Conservation (phyloP, 2,329 filamentous ascomycete species). For the Aquanectria penicillioides region DNA sequence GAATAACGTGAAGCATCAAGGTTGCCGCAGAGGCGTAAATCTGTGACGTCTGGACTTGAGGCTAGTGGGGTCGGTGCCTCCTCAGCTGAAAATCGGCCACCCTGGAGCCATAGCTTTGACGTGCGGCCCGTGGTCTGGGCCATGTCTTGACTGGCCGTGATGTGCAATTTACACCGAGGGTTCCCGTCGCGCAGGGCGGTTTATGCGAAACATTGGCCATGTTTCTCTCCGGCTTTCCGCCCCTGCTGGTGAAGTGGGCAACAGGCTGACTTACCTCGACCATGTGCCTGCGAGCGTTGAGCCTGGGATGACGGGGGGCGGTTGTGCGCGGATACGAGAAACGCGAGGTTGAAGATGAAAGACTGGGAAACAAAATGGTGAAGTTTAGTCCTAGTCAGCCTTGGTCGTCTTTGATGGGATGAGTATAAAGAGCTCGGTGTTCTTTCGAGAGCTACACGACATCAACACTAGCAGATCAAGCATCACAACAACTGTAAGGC, state of each 20-base stretch:
- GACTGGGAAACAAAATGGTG: not conserved
- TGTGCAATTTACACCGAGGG: not conserved
- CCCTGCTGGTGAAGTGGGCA: not conserved
- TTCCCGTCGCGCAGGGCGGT: conserved; percentile 14
- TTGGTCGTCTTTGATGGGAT: too few relatives aligned
- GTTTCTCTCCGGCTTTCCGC: not conserved
- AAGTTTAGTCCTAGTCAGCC: too few relatives aligned
- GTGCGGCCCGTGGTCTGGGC: not conserved
- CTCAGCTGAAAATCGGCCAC: conserved; percentile 26
- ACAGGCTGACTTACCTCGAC: not conserved
- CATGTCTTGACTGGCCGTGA: not conserved
- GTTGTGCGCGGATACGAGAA: not conserved
- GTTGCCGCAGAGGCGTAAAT: conserved; percentile 11
- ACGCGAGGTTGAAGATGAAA: not conserved
- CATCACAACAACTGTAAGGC: not conserved
- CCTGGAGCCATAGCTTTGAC: not conserved
- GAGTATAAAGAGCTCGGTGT: too few relatives aligned
- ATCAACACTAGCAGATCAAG: not conserved
- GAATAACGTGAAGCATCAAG: conserved; percentile 20
- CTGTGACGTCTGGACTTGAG: not conserved
- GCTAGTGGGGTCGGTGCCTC: not conserved
- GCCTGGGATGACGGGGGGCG: too few relatives aligned
- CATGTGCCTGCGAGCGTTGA: not conserved
- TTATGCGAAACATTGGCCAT: conserved; percentile 21
- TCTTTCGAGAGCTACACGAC: too few relatives aligned